A percentile compares a stretch with the other conserved stretches of the same genome.
These are phyloP conservation scores for Septoria petroselini DNA, from an alignment of 2,329 filamentous ascomycete genomes.

Conservation along the genomic window DNA sequence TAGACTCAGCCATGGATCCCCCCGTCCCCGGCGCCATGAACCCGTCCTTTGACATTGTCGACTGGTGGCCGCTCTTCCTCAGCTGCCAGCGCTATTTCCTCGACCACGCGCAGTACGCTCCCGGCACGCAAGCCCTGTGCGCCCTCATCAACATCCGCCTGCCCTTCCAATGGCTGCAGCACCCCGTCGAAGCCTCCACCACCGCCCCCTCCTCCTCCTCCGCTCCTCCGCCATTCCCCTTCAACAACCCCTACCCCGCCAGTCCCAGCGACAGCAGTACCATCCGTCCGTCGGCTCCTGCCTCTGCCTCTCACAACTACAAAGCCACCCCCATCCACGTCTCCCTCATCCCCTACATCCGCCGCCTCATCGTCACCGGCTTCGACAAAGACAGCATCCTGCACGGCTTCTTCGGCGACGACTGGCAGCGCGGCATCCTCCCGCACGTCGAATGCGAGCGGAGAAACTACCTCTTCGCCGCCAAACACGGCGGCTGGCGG, in stretches of 20 bases:
- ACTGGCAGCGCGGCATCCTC: conserved; percentile 78
- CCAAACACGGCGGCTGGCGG: conserved; percentile 88
- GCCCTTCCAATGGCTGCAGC: conserved; percentile 77
- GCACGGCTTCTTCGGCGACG: conserved; percentile 94
- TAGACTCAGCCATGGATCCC: conserved; percentile 24
- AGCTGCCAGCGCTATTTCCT: conserved; percentile 89
- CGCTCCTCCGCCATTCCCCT: no score
- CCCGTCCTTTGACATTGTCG: conserved; percentile 72
- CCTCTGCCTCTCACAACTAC: conserved; percentile 4
- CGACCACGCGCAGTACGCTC: conserved; percentile 81
- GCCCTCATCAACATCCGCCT: conserved; percentile 89
- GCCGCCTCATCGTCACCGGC: conserved; percentile 84
- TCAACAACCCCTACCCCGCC: conserved; percentile 38
- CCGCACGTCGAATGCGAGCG: conserved; percentile 84
- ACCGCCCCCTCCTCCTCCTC: no score
- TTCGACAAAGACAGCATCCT: conserved; percentile 85
- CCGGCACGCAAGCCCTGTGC: conserved; percentile 79
- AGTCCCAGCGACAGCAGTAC: conserved; percentile 40
- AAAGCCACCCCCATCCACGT: conserved; percentile 43
- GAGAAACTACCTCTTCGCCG: conserved; percentile 90
- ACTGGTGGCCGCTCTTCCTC: conserved; percentile 89
- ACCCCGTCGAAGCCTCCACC: no score
- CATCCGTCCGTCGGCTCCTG: no score
- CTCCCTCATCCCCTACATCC: conserved; percentile 82
- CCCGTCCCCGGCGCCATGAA: conserved; percentile 23